Evolutionary conservation across 169 alveolate genomes (phyloP).

Genomic region (Plasmodium cynomolgi): DNA sequence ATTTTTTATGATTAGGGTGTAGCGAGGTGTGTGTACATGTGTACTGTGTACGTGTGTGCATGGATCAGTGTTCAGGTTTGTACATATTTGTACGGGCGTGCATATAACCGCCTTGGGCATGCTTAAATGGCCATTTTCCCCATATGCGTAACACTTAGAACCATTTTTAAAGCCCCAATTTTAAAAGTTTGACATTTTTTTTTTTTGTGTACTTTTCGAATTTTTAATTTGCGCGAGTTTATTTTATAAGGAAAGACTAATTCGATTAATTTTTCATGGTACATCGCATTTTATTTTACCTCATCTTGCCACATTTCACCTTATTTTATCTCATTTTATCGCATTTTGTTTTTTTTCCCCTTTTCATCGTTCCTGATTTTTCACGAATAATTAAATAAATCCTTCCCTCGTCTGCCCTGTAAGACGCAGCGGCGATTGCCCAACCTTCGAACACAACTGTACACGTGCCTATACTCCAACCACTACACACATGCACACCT

Average conservation of each 20-base stretch:
- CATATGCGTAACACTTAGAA: not conserved
- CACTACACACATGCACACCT: not conserved
- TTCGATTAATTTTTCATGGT: not conserved
- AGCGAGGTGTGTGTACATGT: not conserved
- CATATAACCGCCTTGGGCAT: not conserved
- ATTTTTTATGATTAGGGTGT: not conserved
- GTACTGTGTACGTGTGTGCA: not conserved
- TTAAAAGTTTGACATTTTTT: slow-evolving; percentile 8
- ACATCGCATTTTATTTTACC: not conserved
- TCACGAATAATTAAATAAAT: not conserved
- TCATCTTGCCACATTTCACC: not conserved
- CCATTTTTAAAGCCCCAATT: not conserved
- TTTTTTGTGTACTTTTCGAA: not conserved
- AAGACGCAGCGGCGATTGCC: not conserved
- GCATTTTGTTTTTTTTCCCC: not conserved
- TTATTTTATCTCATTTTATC: not conserved
- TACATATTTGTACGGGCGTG: not conserved
- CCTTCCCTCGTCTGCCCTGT: not conserved
- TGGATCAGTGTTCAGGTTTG: not conserved
- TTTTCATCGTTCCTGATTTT: not conserved
- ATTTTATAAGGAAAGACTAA: not conserved
- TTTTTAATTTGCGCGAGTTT: slow-evolving; percentile 4
- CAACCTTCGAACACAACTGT: not conserved
- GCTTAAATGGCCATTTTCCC: not conserved
- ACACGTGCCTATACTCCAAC: not conserved